These are phyloP conservation scores for Ilex asprella DNA, from an alignment of 257 asterid species.

Conservation along the genomic window DNA sequence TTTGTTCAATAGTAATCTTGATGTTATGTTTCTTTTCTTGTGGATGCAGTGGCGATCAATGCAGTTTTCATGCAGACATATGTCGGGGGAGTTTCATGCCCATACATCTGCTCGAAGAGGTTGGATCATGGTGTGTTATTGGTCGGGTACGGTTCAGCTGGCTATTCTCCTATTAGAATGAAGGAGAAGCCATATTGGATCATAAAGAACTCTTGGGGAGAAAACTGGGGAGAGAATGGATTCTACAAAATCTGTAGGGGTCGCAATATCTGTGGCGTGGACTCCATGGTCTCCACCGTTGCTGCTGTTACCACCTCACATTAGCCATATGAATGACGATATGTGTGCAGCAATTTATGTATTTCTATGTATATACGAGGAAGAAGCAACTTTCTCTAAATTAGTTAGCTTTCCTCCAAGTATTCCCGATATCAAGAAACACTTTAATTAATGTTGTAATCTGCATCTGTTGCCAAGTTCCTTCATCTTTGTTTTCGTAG, in stretches of 20 bases:
- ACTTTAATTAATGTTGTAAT: too few species aligned
- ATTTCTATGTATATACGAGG: too few species aligned
- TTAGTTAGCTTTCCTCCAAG: too few species aligned
- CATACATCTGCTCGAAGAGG: slow-evolving; percentile 51
- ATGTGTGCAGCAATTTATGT: neutral
- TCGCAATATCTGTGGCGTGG: slow-evolving; percentile 72
- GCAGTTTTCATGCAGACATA: slow-evolving; percentile 89
- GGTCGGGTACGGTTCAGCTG: slow-evolving; percentile 70
- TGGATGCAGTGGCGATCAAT: slow-evolving; percentile 75
- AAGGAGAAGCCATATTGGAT: slow-evolving; percentile 80
- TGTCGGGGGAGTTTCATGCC: slow-evolving; percentile 80
- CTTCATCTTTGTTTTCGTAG: too few species aligned
- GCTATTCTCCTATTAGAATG: slow-evolving; percentile 58
- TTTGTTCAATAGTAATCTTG: too few species aligned
- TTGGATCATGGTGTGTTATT: slow-evolving; percentile 75
- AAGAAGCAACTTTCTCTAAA: too few species aligned
- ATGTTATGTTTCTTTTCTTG: neutral
- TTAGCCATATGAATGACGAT: neutral
- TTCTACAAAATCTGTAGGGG: slow-evolving; percentile 70
- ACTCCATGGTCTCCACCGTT: slow-evolving; percentile 86
- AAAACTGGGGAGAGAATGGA: slow-evolving; percentile 74
- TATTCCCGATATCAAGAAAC: too few species aligned
- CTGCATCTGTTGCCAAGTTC: too few species aligned
- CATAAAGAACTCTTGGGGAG: slow-evolving; percentile 90
- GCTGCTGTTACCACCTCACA: slow-evolving; percentile 47